Percentiles rank a stretch among this genome's conserved stretches.
phyloP scores from a whole-genome alignment of 1,139 yeast genomes.

The Yamadazyma diospyri region DNA sequence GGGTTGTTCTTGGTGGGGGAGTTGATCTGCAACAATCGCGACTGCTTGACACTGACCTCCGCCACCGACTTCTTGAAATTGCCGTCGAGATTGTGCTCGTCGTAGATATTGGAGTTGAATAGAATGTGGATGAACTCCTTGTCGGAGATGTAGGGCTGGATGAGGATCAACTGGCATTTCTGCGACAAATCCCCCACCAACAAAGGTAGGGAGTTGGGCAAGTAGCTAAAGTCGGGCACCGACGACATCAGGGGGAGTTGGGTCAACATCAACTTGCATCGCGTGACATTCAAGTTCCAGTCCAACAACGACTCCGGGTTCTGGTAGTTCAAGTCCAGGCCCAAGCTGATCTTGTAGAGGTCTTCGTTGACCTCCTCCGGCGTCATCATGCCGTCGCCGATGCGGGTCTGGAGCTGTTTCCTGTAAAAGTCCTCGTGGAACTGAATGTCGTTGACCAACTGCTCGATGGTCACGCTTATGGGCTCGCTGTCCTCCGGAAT shows the following conservation, averaged over 20 bases:
- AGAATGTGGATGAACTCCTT: slow-evolving; percentile 42
- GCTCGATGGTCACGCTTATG: slow-evolving; percentile 41
- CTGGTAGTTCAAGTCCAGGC: slow-evolving; percentile 40
- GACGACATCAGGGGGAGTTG: slow-evolving; percentile 40
- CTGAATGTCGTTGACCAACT: slow-evolving; percentile 41
- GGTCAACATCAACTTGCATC: slow-evolving; percentile 40
- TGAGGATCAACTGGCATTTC: slow-evolving; percentile 37
- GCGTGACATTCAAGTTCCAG: slow-evolving; percentile 46
- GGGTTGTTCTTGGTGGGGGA: slow-evolving; percentile 25
- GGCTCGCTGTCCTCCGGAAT: slow-evolving; percentile 49
- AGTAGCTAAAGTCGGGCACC: slow-evolving; percentile 34
- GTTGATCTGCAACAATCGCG: slow-evolving; percentile 42
- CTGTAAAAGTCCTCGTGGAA: slow-evolving; percentile 36
- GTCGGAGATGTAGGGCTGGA: slow-evolving; percentile 43
- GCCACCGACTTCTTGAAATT: slow-evolving; percentile 49
- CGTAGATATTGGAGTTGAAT: slow-evolving; percentile 40
- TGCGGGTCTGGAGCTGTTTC: slow-evolving; percentile 15
- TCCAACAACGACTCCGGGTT: slow-evolving; percentile 42
- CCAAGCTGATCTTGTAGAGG: slow-evolving; percentile 37
- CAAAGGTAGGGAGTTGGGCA: slow-evolving; percentile 35
- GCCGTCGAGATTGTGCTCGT: slow-evolving; percentile 45
- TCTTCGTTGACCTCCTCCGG: slow-evolving; percentile 23
- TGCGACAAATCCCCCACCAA: slow-evolving; percentile 45
- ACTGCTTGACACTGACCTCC: slow-evolving; percentile 48
- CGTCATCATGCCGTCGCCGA: slow-evolving; percentile 5